phyloP scores from a whole-genome alignment of 345 rosid genomes.

The Cardamine resedifolia region DNA sequence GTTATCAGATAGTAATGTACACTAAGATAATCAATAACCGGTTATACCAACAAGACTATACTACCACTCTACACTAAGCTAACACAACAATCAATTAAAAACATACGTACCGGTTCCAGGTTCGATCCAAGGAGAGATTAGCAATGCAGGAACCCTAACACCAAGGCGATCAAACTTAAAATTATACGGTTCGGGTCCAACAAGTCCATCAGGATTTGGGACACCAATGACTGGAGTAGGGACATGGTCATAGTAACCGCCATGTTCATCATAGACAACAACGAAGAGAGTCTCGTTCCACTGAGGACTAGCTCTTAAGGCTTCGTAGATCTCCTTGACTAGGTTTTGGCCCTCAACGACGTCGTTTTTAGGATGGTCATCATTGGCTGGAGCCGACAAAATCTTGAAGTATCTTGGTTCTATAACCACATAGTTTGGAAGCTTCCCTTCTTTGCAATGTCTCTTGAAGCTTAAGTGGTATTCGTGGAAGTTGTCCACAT shows the following conservation, averaged over 20 bases:
- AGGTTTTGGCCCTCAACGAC: slow-evolving; percentile 73
- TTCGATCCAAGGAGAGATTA: slow-evolving; percentile 86
- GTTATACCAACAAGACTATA: neutral
- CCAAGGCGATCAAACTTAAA: slow-evolving; percentile 85
- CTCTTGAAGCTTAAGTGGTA: slow-evolving; percentile 65
- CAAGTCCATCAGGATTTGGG: slow-evolving; percentile 76
- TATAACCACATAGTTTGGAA: slow-evolving; percentile 80
- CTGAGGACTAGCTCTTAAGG: slow-evolving; percentile 76
- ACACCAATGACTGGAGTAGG: slow-evolving; percentile 73
- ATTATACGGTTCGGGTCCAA: slow-evolving; percentile 58
- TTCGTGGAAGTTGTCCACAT: slow-evolving; percentile 64
- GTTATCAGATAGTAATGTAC: neutral
- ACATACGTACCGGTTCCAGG: slow-evolving; percentile 64
- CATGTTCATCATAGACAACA: slow-evolving; percentile 75
- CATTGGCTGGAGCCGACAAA: slow-evolving; percentile 59
- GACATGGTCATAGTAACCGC: slow-evolving; percentile 93
- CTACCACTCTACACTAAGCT: neutral
- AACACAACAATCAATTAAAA: neutral
- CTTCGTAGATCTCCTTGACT: slow-evolving; percentile 79
- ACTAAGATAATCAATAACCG: neutral
- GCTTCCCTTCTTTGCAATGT: slow-evolving; percentile 71
- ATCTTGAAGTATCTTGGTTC: slow-evolving; percentile 74
- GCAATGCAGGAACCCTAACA: slow-evolving; percentile 66
- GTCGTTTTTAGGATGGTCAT: slow-evolving; percentile 86
- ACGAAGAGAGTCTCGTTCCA: slow-evolving; percentile 76